A percentile compares a stretch with the other conserved stretches of the same genome.
phyloP scores from a whole-genome alignment of 345 rosid species.

The Salix arbutifolia region DNA sequence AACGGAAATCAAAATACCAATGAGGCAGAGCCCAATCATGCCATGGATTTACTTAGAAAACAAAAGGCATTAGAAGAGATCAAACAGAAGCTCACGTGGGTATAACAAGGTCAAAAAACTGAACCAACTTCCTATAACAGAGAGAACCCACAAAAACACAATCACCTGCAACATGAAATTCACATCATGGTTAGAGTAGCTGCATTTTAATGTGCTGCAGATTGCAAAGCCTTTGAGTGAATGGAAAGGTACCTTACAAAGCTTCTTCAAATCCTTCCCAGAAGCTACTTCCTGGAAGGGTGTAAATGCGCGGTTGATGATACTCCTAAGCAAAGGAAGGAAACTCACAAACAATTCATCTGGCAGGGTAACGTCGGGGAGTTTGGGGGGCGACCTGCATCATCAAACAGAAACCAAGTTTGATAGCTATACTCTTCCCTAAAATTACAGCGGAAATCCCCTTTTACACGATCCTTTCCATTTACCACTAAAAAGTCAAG shows the following conservation, averaged over 20 bases:
- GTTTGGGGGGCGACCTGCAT: constrained; percentile 20
- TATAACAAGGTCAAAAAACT: constrained; percentile 36
- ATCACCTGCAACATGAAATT: constrained; percentile 27
- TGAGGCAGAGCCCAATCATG: too few relatives aligned
- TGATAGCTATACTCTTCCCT: too few relatives aligned
- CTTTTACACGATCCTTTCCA: too few relatives aligned
- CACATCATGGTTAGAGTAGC: neutral
- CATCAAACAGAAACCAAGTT: neutral
- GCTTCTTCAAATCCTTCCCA: constrained; percentile 23
- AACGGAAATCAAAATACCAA: neutral
- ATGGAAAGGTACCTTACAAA: constrained; percentile 7
- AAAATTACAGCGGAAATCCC: too few relatives aligned
- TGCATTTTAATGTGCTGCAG: neutral
- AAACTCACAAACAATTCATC: constrained; percentile 6
- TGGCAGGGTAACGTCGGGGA: constrained; percentile 7
- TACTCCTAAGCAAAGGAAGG: constrained; percentile 4
- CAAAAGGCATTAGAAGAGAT: neutral
- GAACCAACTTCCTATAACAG: constrained; percentile 41
- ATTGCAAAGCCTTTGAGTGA: neutral
- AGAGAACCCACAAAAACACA: constrained; percentile 29
- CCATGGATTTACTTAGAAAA: too few relatives aligned
- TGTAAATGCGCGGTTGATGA: constrained; percentile 1
- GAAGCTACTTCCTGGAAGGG: constrained; percentile 16
- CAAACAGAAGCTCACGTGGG: constrained; percentile 15
- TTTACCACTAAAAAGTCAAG: too few relatives aligned